Base-by-base conservation (phyloP, 202 grass and related monocot genomes). In the Eragrostis tef region DNA sequence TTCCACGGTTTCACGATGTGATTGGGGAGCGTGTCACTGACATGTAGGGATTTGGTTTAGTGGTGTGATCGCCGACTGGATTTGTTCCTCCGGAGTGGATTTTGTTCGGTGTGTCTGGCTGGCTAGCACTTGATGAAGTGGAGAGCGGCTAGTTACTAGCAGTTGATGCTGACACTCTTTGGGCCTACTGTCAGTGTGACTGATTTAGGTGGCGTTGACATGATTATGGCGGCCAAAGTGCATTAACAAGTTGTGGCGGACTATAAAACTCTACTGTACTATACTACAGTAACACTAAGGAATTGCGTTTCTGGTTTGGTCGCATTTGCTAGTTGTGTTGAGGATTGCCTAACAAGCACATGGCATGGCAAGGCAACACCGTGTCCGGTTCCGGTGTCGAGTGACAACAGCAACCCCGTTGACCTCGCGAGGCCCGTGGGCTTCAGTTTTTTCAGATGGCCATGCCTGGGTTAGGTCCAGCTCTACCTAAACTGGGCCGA, bases 71-170 rank as follows among this genome's bases (percentile, higher is more conserved):
- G 19, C 19, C 29, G 29, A 41, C 67, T 64, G 31, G 47, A 68
- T 54, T 54, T 41, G 27, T 3, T 31, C 48, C 42, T 26, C 43
- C 16, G 19, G 13, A 79, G 77, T 20, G 64, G 78, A 65, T 54
- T 85, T 24, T 71, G 47, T 47, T 36, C 59, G 54, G 60, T 80
- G 48, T 85, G 57, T 70, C 75, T 34, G 67, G 75, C 54, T 9
- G 59, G 10, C 68, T 12, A 11, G 49, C 83, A 85, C 84, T 80
- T 56, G 60, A 34, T 54, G 1, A 56, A 56, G 52, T 58, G 54
- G n/a, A 11, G 53, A 57, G 53, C 34, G 34, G 34, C 53, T 56
- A 21, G 53, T 54, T 54, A 20, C 52, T 8, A 17, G 9, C 41
- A 11, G 58, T 5, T 17, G 9, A 16, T 44, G 16, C 17, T 19